Conservation (phyloP, 352 stramenopile genomes). For the Pythium insidiosum region DNA sequence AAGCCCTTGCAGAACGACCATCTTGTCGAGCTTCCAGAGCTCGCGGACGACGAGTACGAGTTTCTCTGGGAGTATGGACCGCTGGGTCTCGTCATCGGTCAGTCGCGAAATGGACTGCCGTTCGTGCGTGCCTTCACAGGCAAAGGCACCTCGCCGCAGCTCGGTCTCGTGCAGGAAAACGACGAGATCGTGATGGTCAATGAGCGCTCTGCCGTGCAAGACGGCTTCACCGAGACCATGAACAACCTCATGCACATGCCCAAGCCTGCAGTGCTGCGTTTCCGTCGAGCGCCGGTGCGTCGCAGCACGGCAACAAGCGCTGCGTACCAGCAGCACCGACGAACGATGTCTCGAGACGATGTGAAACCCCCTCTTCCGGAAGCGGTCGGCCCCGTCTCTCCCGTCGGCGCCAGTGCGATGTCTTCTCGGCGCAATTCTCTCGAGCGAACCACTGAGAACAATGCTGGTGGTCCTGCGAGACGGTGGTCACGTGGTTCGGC, state of each 20-base stretch:
- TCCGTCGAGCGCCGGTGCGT: too few relatives aligned
- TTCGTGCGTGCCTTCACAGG: conserved; percentile 79
- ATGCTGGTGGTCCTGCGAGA: too few relatives aligned
- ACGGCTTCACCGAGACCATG: conserved; percentile 75
- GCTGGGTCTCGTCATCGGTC: conserved; percentile 63
- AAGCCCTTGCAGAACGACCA: conserved; percentile 42
- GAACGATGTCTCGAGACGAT: too few relatives aligned
- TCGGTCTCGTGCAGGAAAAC: conserved; percentile 57
- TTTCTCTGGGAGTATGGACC: conserved; percentile 79
- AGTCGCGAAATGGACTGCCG: conserved; percentile 36
- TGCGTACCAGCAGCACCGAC: too few relatives aligned
- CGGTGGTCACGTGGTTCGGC: too few relatives aligned
- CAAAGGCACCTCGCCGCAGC: conserved; percentile 65
- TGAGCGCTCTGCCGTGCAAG: conserved; percentile 30
- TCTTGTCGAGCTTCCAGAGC: conserved; percentile 35
- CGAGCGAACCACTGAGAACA: too few relatives aligned
- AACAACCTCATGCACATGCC: conserved; percentile 81
- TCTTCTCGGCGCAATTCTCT: too few relatives aligned
- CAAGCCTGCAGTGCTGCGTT: conserved; percentile 72
- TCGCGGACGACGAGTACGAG: conserved; percentile 69
- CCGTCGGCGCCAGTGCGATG: too few relatives aligned
- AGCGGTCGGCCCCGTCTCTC: too few relatives aligned
- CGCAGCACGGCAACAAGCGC: too few relatives aligned
- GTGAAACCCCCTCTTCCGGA: too few relatives aligned
- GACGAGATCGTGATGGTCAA: conserved; percentile 84